Base-by-base conservation (phyloP, 2,329 filamentous ascomycete species). In the Neofusicoccum umdonicola region DNA sequence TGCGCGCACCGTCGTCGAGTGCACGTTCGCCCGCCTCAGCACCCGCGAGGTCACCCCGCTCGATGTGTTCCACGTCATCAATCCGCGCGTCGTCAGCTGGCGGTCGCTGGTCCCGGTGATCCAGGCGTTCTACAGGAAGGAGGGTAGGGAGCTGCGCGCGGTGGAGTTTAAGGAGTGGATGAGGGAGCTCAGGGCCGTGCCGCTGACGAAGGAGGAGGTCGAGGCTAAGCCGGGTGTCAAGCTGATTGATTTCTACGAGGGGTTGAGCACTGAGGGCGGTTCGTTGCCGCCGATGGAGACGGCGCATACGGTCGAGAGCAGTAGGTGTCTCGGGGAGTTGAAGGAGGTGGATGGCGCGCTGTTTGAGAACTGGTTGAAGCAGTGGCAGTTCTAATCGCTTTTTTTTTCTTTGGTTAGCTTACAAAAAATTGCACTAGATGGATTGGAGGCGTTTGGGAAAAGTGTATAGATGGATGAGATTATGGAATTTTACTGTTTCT, bases 201-300 rank as follows among this genome's bases (percentile, higher is more conserved):
- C 65, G 51, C 22, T 64, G 58, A 62, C 61, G 6, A 39, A 34
- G 31, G 65, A 66, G 7, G 65, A 64, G 27, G 31, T 68, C 2
- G 65, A 56, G 35, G 15, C 3, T 27, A 63, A 65, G 48, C 67
- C 67, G 1, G 67, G 58, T 4, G 62, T 68, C 2, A 68, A 68
- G 66, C 47, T 68, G 27, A 9, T 67, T 3, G 67, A 67, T 15
- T 68, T 68, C 27, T 68, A 64, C 19, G 48, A 65, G 34, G 67
- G 57, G 8, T 41, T 67, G 60, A 41, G 15, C 39, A 13, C 27
- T 1, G 48, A 52, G 56, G 57, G 63, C 2, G 63, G 63, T 9
- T 47, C 50, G 48, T 35, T 60, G 48, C 64, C 57, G 31, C 39
- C 41, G n/a, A 62, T 62, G 64, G n/a, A 6, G 13, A 62, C 57